Evolutionary conservation across 331 rosid genomes (phyloP).

Genomic region (Pyracantha coccinea): DNA sequence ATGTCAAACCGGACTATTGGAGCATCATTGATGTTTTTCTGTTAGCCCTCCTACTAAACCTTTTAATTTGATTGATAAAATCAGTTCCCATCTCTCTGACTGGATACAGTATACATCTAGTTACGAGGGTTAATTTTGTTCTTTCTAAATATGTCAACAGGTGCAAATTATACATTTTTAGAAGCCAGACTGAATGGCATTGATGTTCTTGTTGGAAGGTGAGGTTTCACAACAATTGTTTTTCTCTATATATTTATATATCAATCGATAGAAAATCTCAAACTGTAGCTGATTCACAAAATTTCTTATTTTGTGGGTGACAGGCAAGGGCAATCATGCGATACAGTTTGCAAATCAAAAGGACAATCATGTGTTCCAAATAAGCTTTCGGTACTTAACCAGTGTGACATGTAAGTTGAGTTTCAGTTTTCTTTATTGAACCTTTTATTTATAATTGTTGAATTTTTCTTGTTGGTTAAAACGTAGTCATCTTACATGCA

Average conservation of each 20-base stretch:
- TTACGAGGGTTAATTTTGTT: background rate
- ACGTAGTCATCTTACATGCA: background rate
- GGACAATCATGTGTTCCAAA: conserved; percentile 87
- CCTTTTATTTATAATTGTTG: background rate
- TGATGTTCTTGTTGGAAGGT: conserved; percentile 82
- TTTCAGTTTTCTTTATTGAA: background rate
- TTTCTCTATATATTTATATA: background rate
- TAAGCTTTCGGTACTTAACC: conserved; percentile 74
- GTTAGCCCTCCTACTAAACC: background rate
- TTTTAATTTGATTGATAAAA: background rate
- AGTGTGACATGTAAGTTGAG: conserved; percentile 77
- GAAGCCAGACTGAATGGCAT: conserved; percentile 79
- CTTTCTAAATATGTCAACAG: conserved; percentile 20
- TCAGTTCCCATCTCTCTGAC: background rate
- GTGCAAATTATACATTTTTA: conserved; percentile 31
- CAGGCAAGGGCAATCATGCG: conserved; percentile 84
- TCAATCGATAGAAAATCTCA: conserved; percentile 4
- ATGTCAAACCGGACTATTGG: background rate
- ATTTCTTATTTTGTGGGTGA: conserved; percentile 24
- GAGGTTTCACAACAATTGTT: conserved; percentile 12
- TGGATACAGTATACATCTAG: background rate
- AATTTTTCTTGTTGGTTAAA: background rate
- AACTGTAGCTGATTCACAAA: conserved; percentile 23
- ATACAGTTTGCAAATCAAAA: conserved; percentile 73
- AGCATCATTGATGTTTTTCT: background rate